These are phyloP conservation scores for Phialophora chinensis DNA, from an alignment of 2,329 filamentous ascomycete species.

Conservation along the genomic window DNA sequence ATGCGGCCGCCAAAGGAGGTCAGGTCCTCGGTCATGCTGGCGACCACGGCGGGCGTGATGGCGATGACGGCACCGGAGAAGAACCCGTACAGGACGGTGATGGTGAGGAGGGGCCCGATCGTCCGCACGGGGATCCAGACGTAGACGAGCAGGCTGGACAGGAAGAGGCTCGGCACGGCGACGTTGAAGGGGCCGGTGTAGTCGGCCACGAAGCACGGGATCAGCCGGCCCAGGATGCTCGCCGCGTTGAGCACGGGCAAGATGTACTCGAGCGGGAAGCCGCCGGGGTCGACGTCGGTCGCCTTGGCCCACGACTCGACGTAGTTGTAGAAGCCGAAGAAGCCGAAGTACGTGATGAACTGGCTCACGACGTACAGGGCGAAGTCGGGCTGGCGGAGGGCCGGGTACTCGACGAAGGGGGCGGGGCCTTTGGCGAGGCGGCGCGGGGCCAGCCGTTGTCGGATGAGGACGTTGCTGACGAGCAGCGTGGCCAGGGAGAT, in stretches of 20 bases:
- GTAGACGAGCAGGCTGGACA: slow-evolving; percentile 56
- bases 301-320: background rate
- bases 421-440: background rate
- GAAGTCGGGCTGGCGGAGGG: background rate
- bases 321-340: slow-evolving; percentile 1
- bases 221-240: slow-evolving; percentile 43
- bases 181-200: slow-evolving; percentile 39
- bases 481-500: background rate
- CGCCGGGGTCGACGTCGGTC: slow-evolving; percentile 38
- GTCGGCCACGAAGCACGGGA: slow-evolving; percentile 43
- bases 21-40: slow-evolving; percentile 40
- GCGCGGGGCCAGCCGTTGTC: background rate
- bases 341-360: background rate
- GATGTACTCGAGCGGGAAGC: slow-evolving; percentile 49
- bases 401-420: background rate
- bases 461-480: background rate
- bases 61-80: slow-evolving; percentile 60
- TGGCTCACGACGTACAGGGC: background rate
- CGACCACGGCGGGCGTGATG: slow-evolving; percentile 66
- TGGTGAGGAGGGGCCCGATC: slow-evolving; percentile 65
- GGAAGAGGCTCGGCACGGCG: slow-evolving; percentile 43
- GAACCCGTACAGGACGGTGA: slow-evolving; percentile 72
- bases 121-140: slow-evolving; percentile 62
- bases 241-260: slow-evolving; percentile 60
- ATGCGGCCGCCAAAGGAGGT: slow-evolving; percentile 5